Evolutionary conservation across 2,329 filamentous ascomycete genomes (phyloP).

Genomic region (Arthroderma sp.): DNA sequence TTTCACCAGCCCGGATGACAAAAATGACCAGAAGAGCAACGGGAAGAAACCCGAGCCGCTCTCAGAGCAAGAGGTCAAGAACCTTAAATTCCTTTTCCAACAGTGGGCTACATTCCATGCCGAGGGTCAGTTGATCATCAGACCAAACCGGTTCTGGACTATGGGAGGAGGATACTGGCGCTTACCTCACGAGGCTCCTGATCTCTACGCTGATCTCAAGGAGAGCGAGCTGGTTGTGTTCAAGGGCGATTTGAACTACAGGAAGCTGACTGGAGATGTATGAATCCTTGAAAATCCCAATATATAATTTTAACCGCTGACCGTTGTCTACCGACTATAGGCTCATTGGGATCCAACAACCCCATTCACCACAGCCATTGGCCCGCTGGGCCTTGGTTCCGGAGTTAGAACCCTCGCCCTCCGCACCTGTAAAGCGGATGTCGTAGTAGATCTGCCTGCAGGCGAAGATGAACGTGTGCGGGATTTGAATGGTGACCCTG

Average conservation of each 20-base stretch:
- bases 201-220: conserved; percentile 64
- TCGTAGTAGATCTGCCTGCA: conserved; percentile 72
- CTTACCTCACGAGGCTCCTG: conserved; percentile 54
- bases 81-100: conserved; percentile 64
- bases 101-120: conserved; percentile 70
- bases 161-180: conserved; percentile 79
- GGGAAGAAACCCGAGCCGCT: conserved; percentile 49
- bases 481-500: conserved; percentile 54
- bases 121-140: conserved; percentile 69
- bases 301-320: conserved; percentile 5
- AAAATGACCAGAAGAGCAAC: conserved; percentile 37
- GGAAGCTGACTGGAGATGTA: conserved; percentile 83
- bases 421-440: conserved; percentile 91
- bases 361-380: conserved; percentile 70
- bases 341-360: conserved; percentile 76
- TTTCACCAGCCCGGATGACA: conserved; percentile 60
- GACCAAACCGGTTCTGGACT: conserved; percentile 88
- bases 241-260: conserved; percentile 94
- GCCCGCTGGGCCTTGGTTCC: conserved; percentile 67
- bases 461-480: conserved; percentile 74
- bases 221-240: conserved; percentile 80
- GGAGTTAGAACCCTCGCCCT: conserved; percentile 76
- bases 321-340: conserved; percentile 26
- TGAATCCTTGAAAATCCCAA: not conserved
- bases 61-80: conserved; percentile 50